Base-by-base conservation (phyloP, 345 rosid genomes). In the Carallia brachiata region DNA sequence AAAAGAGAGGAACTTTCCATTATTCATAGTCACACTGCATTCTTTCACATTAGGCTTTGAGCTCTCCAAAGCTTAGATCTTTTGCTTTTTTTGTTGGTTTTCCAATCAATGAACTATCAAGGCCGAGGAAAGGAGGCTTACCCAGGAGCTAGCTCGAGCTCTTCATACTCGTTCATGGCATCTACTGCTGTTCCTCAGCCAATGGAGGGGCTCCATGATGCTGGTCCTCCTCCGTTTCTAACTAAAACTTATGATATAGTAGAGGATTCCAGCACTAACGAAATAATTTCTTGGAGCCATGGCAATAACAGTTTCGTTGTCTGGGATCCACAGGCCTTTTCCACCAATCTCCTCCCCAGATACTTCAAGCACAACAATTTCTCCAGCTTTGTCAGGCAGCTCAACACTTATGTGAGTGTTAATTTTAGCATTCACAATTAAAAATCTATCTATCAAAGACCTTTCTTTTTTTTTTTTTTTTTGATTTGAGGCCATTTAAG, bases 221-320 rank as follows among this genome's bases (percentile, higher is more conserved):
- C 80, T 1, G 87, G 89, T 4, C 92, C 96, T 69, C 96, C 92
- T 50, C 92, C 96, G 31, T 90, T 90, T 72, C 81, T 90, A 5
- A 86, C 83, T 31, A 90, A 90, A 71, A 88, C 96, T 15, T 90
- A 90, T 65, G 90, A 90, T 30, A 78, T 90, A 6, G 86, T 88
- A 0, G 88, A 90, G 69, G 92, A 90, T 54, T 69, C 80, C 60
- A 81, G 63, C 79, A 88, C 90, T 30, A 77, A 88, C 71, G 78
- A 85, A 62, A 72, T 88, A 5, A 78, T 90, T 73, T 90, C 96
- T 73, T 90, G 96, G 96, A 86, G 89, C 78, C 70, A 78, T 74
- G 81, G 81, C 57, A 75, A 82, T 63, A 86, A 88, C 72, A 90
- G 90, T 76, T 88, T 90, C 73, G 65, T 90, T 9, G 86, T 90